phyloP scores from a whole-genome alignment of 202 grass and related monocot genomes.

The Musa balbisiana region DNA sequence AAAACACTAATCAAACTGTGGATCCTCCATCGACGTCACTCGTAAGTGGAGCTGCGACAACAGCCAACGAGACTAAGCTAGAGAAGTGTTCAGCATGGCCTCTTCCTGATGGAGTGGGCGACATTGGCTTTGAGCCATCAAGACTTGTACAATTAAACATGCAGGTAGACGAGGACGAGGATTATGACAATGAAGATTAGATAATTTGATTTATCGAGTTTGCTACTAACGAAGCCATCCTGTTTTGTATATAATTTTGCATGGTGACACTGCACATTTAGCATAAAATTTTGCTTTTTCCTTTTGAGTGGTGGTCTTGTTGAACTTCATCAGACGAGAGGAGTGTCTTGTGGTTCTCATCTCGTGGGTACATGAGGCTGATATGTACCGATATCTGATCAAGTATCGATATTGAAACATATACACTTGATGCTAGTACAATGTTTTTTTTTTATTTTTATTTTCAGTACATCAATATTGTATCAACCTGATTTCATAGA shows the following conservation, averaged over 20 bases:
- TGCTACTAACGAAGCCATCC: conserved; percentile 7
- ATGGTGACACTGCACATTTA: neutral
- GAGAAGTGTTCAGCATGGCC: conserved; percentile 49
- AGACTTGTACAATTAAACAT: conserved; percentile 64
- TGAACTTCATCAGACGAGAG: too few relatives aligned
- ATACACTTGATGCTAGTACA: too few relatives aligned
- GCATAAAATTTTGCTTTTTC: neutral
- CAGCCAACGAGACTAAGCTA: conserved; percentile 26
- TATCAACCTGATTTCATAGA: too few relatives aligned
- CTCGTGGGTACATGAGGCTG: too few relatives aligned
- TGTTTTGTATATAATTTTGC: conserved; percentile 2
- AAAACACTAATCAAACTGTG: conserved; percentile 27
- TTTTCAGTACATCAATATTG: too few relatives aligned
- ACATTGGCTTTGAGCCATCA: conserved; percentile 55
- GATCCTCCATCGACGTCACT: conserved; percentile 14
- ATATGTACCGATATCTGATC: too few relatives aligned
- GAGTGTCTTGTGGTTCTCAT: too few relatives aligned
- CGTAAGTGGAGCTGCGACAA: conserved; percentile 15
- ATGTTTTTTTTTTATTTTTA: too few relatives aligned
- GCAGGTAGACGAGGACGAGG: conserved; percentile 92
- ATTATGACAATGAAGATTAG: conserved; percentile 99
- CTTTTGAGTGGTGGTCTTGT: too few relatives aligned
- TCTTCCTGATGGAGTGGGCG: conserved; percentile 43
- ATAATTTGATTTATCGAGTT: neutral
- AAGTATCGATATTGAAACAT: too few relatives aligned